These are phyloP conservation scores for Phoenix dactylifera DNA, from an alignment of 176 grass and related monocot genomes.

Conservation along the genomic window DNA sequence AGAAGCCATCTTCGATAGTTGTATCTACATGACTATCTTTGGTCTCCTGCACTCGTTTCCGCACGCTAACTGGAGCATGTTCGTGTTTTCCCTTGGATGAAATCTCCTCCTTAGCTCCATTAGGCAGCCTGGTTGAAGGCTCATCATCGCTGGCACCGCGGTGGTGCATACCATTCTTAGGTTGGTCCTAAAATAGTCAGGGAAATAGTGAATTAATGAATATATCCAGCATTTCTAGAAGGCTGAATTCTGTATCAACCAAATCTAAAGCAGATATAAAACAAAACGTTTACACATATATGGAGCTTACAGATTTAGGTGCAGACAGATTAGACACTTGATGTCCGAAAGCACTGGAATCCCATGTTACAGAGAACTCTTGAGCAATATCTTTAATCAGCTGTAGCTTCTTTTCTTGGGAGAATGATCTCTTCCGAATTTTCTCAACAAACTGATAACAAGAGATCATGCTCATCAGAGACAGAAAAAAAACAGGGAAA, in stretches of 20 bases:
- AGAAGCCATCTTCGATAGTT: conserved; percentile 21
- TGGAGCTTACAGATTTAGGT: conserved; percentile 45
- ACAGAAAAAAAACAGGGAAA: conserved; percentile 14
- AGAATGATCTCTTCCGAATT: conserved; percentile 67
- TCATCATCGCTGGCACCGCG: conserved; percentile 4
- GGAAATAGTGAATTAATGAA: neutral
- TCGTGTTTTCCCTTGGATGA: conserved; percentile 21
- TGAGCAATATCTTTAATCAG: conserved; percentile 65
- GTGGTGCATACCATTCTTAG: conserved; percentile 2
- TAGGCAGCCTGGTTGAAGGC: conserved; percentile 10
- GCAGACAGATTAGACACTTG: conserved; percentile 34
- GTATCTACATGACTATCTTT: conserved; percentile 72
- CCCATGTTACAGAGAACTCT: conserved; percentile 58
- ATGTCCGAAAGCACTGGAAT: conserved; percentile 31
- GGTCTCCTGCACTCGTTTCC: conserved; percentile 41
- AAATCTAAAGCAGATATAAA: too few relatives aligned
- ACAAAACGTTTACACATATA: too few relatives aligned
- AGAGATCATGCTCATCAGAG: conserved; percentile 15
- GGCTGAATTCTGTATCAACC: too few relatives aligned
- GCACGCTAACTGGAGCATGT: conserved; percentile 14
- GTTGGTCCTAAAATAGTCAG: conserved; percentile 19
- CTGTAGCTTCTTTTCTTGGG: conserved; percentile 70
- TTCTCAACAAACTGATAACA: conserved; percentile 72
- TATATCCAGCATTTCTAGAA: too few relatives aligned
- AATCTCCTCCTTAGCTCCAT: conserved; percentile 5